phyloP scores from a whole-genome alignment of 1,284 basidiomycete genomes.

The Agroathelia rolfsii region DNA sequence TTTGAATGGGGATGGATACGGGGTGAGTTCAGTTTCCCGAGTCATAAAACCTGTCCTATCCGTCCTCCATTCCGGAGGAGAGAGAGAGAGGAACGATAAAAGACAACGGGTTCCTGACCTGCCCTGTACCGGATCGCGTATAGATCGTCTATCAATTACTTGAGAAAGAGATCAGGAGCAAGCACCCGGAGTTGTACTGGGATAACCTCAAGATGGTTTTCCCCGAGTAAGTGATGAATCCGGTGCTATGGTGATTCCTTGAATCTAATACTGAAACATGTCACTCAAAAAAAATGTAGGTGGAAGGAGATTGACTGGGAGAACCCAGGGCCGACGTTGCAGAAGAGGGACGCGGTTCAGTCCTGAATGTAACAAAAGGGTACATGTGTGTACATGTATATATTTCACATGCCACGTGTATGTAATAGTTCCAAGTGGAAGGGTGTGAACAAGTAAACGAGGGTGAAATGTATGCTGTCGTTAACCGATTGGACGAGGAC shows the following conservation, averaged over 20 bases:
- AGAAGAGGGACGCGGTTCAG: conserved; percentile 13
- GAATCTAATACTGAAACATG: not conserved
- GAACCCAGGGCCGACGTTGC: conserved; percentile 23
- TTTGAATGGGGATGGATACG: conserved; percentile 61
- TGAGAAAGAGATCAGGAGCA: conserved; percentile 41
- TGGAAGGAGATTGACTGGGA: conserved; percentile 31
- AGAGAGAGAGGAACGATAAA: too few species aligned
- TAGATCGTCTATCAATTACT: conserved; percentile 63
- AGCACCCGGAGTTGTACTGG: conserved; percentile 62
- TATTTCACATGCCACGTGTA: too few species aligned
- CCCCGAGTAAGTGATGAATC: conserved; percentile 30
- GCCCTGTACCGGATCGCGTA: not conserved
- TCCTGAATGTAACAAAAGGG: not conserved
- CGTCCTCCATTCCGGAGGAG: not conserved
- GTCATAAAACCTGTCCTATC: conserved; percentile 2
- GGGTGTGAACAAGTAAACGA: too few species aligned
- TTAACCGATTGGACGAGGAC: too few species aligned
- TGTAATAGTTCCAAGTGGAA: too few species aligned
- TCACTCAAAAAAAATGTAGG: conserved; percentile 14
- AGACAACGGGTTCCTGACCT: not conserved
- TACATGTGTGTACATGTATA: too few species aligned
- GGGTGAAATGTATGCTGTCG: too few species aligned
- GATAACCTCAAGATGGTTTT: conserved; percentile 48
- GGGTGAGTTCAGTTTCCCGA: conserved; percentile 32
- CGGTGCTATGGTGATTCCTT: not conserved